phyloP scores from a whole-genome alignment of 495 filamentous ascomycete species.

The Penicillium mononematosum region DNA sequence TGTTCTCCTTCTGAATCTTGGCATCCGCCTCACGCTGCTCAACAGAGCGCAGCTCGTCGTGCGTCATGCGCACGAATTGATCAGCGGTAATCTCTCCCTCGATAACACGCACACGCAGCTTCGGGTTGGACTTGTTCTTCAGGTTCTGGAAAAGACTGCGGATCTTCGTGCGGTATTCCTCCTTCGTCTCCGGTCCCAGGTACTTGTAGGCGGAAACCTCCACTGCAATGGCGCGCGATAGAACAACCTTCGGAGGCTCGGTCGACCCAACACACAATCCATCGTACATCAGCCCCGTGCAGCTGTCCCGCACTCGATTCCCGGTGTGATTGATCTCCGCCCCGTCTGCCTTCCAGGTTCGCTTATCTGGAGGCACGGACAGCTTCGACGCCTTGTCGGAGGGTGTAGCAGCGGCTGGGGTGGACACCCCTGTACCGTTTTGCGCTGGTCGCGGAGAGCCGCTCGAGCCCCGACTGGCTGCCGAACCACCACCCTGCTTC shows the following conservation, averaged over 20 bases:
- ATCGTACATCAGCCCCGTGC: slow-evolving; percentile 89
- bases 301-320: slow-evolving; percentile 71
- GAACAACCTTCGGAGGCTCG: slow-evolving; percentile 52
- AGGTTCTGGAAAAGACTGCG: slow-evolving; percentile 90
- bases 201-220: slow-evolving; percentile 68
- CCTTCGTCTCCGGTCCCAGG: slow-evolving; percentile 63
- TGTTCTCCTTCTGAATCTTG: slow-evolving; percentile 79
- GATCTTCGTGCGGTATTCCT: slow-evolving; percentile 78
- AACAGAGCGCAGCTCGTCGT: slow-evolving; percentile 75
- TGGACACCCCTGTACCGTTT: slow-evolving; percentile 41
- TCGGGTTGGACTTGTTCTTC: slow-evolving; percentile 83
- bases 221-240: slow-evolving; percentile 66
- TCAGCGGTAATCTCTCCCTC: slow-evolving; percentile 66
- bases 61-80: slow-evolving; percentile 69
- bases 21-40: slow-evolving; percentile 66
- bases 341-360: slow-evolving; percentile 75
- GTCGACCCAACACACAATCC: slow-evolving; percentile 47
- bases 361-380: slow-evolving; percentile 72
- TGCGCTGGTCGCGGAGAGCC: slow-evolving; percentile 38
- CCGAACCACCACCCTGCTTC: slow-evolving; percentile 54
- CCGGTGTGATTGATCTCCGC: slow-evolving; percentile 68
- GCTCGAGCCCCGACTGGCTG: slow-evolving; percentile 42
- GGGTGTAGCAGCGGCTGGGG: slow-evolving; percentile 42
- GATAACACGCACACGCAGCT: slow-evolving; percentile 72
- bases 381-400: slow-evolving; percentile 53